Evolutionary conservation across 805 yeast genomes (phyloP).

Genomic region (Pichia sporocuriosa): DNA sequence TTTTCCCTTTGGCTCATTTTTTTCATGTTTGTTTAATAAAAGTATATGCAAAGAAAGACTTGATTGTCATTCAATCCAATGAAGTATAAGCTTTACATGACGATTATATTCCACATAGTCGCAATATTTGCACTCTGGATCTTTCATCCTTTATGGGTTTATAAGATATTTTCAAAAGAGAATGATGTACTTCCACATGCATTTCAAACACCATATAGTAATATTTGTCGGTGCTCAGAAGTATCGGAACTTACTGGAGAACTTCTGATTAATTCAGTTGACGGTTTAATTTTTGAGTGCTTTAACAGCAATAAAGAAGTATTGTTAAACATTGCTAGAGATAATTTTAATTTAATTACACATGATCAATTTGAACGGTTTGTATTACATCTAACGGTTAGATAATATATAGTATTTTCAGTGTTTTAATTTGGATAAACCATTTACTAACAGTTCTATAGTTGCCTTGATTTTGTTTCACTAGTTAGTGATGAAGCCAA

Average conservation of each 20-base stretch:
- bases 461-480: constrained; percentile 8
- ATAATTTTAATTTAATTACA: not conserved
- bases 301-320: constrained; percentile 1
- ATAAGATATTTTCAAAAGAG: not conserved
- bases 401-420: too few species aligned
- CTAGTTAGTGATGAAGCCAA: constrained; percentile 1
- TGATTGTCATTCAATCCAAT: too few species aligned
- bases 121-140: not conserved
- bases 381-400: too few species aligned
- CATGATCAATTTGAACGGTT: constrained; percentile 4
- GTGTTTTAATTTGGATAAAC: too few species aligned
- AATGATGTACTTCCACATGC: not conserved
- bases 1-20: too few species aligned
- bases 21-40: too few species aligned
- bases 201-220: constrained; percentile 3
- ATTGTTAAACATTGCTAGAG: constrained; percentile 1
- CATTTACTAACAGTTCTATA: constrained; percentile 4
- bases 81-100: too few species aligned
- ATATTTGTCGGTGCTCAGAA: constrained; percentile 4
- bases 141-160: not conserved
- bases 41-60: too few species aligned
- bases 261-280: not conserved
- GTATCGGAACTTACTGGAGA: too few species aligned
- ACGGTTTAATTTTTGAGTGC: not conserved
- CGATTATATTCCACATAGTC: too few species aligned